These are phyloP conservation scores for Farysia itapuensis DNA, from an alignment of 1,284 basidiomycete species.

Conservation along the genomic window DNA sequence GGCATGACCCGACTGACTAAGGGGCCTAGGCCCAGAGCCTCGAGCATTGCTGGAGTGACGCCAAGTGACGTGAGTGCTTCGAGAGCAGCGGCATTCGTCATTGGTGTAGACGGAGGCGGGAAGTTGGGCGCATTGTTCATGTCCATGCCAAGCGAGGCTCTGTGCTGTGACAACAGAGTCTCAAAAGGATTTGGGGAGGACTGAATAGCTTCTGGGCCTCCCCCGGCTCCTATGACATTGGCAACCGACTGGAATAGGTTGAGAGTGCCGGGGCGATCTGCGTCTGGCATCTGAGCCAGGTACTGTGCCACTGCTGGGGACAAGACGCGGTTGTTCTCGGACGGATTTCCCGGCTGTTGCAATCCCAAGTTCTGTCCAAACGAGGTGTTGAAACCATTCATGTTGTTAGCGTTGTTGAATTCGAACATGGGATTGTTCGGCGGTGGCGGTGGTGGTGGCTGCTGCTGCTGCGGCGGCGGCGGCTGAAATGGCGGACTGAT, in stretches of 20 bases:
- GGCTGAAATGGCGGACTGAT: slow-evolving; percentile 9
- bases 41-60: slow-evolving; percentile 27
- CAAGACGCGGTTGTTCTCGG: background rate
- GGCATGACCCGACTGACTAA: too few relatives aligned
- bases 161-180: background rate
- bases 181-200: slow-evolving; percentile 2
- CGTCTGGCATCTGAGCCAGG: slow-evolving; percentile 21
- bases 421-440: background rate
- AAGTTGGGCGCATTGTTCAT: background rate
- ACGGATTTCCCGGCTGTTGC: slow-evolving; percentile 1
- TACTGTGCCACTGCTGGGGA: slow-evolving; percentile 30
- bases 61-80: slow-evolving; percentile 26
- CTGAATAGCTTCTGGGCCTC: background rate
- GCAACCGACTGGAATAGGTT: slow-evolving; percentile 26
- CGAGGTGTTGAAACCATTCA: slow-evolving; percentile 4
- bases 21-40: slow-evolving; percentile 25
- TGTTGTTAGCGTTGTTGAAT: background rate
- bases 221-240: slow-evolving; percentile 5
- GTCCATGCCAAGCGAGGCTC: background rate
- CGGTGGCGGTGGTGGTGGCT: slow-evolving; percentile 6
- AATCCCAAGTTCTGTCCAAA: slow-evolving; percentile 7
- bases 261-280: slow-evolving; percentile 17
- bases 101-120: background rate
- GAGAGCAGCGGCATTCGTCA: slow-evolving; percentile 20
- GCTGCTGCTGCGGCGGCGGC: slow-evolving; percentile 4